These are phyloP conservation scores for Zymoseptoria ardabiliae DNA, from an alignment of 2,329 filamentous ascomycete species.

Conservation along the genomic window DNA sequence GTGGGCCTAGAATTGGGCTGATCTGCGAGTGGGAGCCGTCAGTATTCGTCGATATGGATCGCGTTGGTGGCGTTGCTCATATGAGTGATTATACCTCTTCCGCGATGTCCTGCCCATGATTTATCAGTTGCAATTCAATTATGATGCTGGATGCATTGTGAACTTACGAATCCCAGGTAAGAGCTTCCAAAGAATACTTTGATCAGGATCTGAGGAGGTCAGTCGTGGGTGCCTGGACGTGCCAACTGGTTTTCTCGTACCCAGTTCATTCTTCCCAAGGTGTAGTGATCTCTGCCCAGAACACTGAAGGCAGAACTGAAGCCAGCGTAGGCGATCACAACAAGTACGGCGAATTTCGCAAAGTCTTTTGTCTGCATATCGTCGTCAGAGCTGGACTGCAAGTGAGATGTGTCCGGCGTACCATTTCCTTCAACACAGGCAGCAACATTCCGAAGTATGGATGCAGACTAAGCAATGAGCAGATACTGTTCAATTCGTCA, in stretches of 20 bases:
- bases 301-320: conserved; percentile 83
- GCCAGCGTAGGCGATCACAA: conserved; percentile 73
- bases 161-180: conserved; percentile 64
- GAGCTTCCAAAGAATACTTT: conserved; percentile 73
- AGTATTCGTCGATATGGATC: conserved; percentile 4
- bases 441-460: conserved; percentile 88
- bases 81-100: conserved; percentile 34
- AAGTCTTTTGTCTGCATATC: conserved; percentile 66
- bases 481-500: conserved; percentile 50
- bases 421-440: conserved; percentile 89
- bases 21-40: conserved; percentile 18
- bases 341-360: conserved; percentile 70
- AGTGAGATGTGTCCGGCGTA: conserved; percentile 23
- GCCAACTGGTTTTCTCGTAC: conserved; percentile 52
- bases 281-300: conserved; percentile 63
- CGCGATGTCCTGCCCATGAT: conserved; percentile 35
- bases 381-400: neutral
- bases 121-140: conserved; percentile 4
- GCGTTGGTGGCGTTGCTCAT: conserved; percentile 8
- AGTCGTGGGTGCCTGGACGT: neutral
- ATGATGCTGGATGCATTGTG: neutral
- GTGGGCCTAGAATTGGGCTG: conserved; percentile 45
- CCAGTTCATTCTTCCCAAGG: conserved; percentile 62
- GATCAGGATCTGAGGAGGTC: conserved; percentile 15
- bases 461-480: conserved; percentile 76